phyloP scores from a whole-genome alignment of 805 yeast species.

The Monosporozyma yasuniensis region DNA sequence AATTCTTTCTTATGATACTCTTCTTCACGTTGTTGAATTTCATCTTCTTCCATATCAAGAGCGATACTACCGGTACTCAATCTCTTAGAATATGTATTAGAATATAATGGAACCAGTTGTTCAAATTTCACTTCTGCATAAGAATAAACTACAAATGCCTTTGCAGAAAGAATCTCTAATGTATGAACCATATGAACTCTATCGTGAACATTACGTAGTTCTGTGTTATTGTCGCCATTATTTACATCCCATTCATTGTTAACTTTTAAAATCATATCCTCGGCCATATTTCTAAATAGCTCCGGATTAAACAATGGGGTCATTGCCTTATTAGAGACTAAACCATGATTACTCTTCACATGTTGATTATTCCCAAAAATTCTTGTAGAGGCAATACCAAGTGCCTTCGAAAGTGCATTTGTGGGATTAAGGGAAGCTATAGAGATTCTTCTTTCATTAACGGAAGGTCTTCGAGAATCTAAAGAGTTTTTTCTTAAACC shows the following conservation, averaged over 20 bases:
- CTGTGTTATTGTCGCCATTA: constrained; percentile 4
- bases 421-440: constrained; percentile 67
- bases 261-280: constrained; percentile 24
- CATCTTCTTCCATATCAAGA: constrained; percentile 21
- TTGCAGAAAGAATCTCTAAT: constrained; percentile 73
- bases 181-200: constrained; percentile 31
- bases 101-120: constrained; percentile 59
- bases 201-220: constrained; percentile 3
- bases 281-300: constrained; percentile 26
- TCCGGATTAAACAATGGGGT: constrained; percentile 21
- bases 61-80: constrained; percentile 28
- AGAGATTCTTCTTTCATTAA: constrained; percentile 55
- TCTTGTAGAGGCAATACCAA: constrained; percentile 80
- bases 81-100: constrained; percentile 8
- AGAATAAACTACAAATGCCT: constrained; percentile 78
- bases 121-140: constrained; percentile 87
- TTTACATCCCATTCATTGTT: constrained; percentile 18
- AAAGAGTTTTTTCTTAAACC: not conserved
- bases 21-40: not conserved
- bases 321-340: constrained; percentile 18
- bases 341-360: not conserved
- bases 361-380: constrained; percentile 49
- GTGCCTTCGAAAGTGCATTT: constrained; percentile 79
- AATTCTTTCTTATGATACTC: not conserved
- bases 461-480: constrained; percentile 46